These are phyloP conservation scores for Annulohypoxylon truncatum DNA, from an alignment of 2,329 filamentous ascomycete genomes.

Conservation along the genomic window DNA sequence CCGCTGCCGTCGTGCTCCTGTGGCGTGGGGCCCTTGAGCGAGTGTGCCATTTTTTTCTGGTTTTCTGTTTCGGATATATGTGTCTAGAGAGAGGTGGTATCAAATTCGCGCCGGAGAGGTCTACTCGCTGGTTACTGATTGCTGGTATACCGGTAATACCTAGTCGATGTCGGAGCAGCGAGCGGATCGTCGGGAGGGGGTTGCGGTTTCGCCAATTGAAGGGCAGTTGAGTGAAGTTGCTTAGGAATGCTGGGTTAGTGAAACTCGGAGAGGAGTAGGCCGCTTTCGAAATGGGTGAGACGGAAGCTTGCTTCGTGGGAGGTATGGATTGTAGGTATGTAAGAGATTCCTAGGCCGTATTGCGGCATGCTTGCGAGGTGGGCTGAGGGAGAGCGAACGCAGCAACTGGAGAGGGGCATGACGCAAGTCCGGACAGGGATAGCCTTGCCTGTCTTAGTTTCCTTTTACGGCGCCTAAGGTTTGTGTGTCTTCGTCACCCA, in stretches of 20 bases:
- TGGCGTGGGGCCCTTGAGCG: conserved; percentile 66
- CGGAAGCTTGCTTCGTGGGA: conserved; percentile 3
- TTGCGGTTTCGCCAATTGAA: conserved; percentile 10
- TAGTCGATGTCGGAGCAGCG: not conserved
- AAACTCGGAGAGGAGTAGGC: not conserved
- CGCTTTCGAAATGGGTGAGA: conserved; percentile 3
- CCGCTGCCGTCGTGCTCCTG: conserved; percentile 73
- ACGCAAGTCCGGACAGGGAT: conserved; percentile 36
- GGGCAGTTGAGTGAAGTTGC: conserved; percentile 17
- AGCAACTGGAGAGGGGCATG: conserved; percentile 30
- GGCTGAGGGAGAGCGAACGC: conserved; percentile 24
- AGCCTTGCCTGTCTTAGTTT: conserved; percentile 9
- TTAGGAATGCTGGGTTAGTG: conserved; percentile 4
- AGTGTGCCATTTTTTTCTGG: conserved; percentile 54
- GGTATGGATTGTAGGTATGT: not conserved
- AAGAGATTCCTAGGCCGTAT: not conserved
- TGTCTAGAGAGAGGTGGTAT: not conserved
- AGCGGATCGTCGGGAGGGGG: conserved; percentile 9
- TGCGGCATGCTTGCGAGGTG: conserved; percentile 13
- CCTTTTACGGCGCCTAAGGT: conserved; percentile 29
- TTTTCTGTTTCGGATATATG: not conserved
- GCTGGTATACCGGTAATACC: not conserved
- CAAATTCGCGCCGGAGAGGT: not conserved
- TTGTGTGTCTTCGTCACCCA: conserved; percentile 19
- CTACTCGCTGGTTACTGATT: not conserved